These are phyloP conservation scores for Nakazawaea peltata DNA, from an alignment of 805 yeast genomes.

Conservation along the genomic window DNA sequence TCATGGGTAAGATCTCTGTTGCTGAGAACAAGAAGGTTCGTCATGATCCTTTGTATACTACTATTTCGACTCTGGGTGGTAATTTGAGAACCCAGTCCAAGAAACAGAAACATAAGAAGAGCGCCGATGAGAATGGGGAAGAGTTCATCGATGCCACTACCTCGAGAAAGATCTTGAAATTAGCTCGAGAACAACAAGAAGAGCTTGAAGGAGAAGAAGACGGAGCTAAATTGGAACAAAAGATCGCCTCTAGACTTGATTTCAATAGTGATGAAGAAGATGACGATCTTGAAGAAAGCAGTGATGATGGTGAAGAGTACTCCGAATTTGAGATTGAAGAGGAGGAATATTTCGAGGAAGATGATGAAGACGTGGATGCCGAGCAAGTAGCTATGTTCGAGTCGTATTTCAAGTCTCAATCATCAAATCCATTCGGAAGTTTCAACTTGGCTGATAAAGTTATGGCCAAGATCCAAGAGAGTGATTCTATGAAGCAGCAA, in stretches of 20 bases:
- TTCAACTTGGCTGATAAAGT: conserved; percentile 87
- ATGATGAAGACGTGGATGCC: conserved; percentile 55
- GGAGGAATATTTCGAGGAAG: conserved; percentile 37
- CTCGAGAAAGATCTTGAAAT: conserved; percentile 77
- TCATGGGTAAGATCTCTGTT: conserved; percentile 62
- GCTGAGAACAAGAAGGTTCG: conserved; percentile 49
- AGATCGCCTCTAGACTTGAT: conserved; percentile 15
- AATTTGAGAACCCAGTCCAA: conserved; percentile 42
- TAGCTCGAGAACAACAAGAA: conserved; percentile 90
- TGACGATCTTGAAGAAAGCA: conserved; percentile 27
- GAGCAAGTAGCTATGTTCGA: conserved; percentile 83
- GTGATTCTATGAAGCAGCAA: conserved; percentile 31
- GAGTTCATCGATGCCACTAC: conserved; percentile 71
- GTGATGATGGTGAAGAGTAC: conserved; percentile 20
- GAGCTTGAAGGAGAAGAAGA: conserved; percentile 72
- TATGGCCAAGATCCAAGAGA: conserved; percentile 80
- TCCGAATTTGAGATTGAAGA: conserved; percentile 27
- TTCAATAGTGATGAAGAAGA: conserved; percentile 16
- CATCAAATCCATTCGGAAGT: conserved; percentile 28
- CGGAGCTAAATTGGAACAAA: conserved; percentile 15
- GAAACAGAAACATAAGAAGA: conserved; percentile 20
- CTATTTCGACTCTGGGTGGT: conserved; percentile 70
- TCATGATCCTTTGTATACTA: conserved; percentile 76
- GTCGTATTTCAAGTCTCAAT: conserved; percentile 45
- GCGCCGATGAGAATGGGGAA: conserved; percentile 43